Percentiles rank a stretch among this genome's conserved stretches.
Conservation (phyloP, 148 eudicot genomes). For the Rhododendron molle region DNA sequence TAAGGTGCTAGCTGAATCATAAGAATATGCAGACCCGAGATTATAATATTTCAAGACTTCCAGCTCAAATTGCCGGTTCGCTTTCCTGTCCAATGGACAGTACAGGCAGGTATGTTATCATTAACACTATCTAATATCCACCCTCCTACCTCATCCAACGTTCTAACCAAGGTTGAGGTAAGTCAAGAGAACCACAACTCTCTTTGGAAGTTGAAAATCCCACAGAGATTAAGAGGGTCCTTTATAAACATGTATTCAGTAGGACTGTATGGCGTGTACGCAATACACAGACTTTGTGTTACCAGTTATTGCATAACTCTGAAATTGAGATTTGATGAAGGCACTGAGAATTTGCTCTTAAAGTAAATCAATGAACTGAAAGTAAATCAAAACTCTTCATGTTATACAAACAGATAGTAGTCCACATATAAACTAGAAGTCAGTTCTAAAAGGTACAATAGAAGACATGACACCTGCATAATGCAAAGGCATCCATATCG, state of each 20-base stretch:
- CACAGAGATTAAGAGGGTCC: neutral
- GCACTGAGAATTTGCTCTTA: neutral
- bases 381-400: neutral
- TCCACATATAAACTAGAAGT: neutral
- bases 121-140: neutral
- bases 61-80: neutral
- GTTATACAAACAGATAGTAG: neutral
- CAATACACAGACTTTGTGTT: neutral
- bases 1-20: neutral
- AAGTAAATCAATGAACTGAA: neutral
- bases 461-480: conserved; percentile 61
- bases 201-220: neutral
- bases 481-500: conserved; percentile 82
- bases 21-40: conserved; percentile 6
- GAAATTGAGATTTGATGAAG: neutral
- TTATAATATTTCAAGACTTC: neutral
- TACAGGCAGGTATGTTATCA: neutral
- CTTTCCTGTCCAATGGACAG: neutral
- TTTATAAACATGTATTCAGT: neutral
- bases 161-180: neutral
- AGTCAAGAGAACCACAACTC: neutral
- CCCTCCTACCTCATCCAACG: neutral
- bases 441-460: neutral
- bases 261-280: neutral
- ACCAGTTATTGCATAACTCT: neutral